A percentile compares a stretch with the other conserved stretches of the same genome.
These are phyloP conservation scores for Eleusine indica DNA, from an alignment of 176 grass and related monocot genomes.

Conservation along the genomic window DNA sequence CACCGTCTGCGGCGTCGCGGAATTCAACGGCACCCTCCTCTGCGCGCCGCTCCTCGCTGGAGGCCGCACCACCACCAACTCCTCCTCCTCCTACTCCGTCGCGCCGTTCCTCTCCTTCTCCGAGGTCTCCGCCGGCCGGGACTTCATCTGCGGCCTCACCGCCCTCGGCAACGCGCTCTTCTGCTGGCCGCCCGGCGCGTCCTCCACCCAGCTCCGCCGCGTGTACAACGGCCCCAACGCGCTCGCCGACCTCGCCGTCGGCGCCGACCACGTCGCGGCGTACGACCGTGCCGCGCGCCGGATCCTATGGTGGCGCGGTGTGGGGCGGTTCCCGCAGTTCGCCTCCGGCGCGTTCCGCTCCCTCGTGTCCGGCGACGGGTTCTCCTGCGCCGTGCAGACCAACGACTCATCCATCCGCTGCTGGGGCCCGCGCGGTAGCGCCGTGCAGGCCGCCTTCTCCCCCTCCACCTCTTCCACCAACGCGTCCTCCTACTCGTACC, in stretches of 20 bases:
- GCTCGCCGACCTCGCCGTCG: conserved; percentile 55
- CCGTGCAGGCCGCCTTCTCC: conserved; percentile 45
- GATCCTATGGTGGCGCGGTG: conserved; percentile 67
- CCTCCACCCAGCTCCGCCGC: background rate
- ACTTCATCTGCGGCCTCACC: conserved; percentile 54
- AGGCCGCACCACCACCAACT: background rate
- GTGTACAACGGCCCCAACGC: conserved; percentile 43
- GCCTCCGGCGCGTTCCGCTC: conserved; percentile 37
- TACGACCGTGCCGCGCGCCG: conserved; percentile 15
- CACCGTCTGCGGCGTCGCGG: conserved; percentile 59
- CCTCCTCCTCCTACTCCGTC: background rate
- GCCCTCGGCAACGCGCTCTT: conserved; percentile 50
- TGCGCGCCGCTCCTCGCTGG: background rate
- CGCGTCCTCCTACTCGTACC: conserved; percentile 7
- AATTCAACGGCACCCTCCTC: conserved; percentile 15
- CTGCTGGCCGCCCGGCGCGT: conserved; percentile 58
- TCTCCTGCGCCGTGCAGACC: conserved; percentile 65
- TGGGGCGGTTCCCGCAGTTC: background rate
- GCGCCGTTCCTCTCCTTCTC: conserved; percentile 43
- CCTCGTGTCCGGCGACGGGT: conserved; percentile 67
- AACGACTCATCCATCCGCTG: conserved; percentile 47
- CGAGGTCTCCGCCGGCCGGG: conserved; percentile 58
- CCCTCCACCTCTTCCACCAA: background rate
- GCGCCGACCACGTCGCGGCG: conserved; percentile 63
- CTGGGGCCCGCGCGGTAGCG: conserved; percentile 51